Percentiles rank a stretch among this genome's conserved stretches.
These are phyloP conservation scores for Cenococcum geophilum DNA, from an alignment of 495 filamentous ascomycete species.

Conservation along the genomic window DNA sequence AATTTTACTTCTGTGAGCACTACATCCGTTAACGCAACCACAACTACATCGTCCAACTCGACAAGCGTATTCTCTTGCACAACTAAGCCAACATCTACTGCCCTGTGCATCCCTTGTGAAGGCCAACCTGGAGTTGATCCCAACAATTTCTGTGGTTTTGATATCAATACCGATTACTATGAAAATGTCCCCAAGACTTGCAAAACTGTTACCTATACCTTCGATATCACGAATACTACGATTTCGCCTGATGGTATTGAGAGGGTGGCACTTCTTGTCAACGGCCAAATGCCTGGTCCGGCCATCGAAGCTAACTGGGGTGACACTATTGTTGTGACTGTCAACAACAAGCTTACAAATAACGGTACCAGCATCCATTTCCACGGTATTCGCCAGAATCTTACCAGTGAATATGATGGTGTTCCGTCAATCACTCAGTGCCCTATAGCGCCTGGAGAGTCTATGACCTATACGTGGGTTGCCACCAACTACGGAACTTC, in stretches of 20 bases:
- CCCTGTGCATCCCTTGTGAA: conserved; percentile 34
- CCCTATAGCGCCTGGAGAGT: conserved; percentile 39
- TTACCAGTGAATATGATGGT: conserved; percentile 45
- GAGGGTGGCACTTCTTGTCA: conserved; percentile 32
- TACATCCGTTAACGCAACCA: background rate
- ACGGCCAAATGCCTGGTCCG: conserved; percentile 38
- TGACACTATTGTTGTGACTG: conserved; percentile 35
- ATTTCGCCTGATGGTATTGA: conserved; percentile 36
- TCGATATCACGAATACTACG: conserved; percentile 34
- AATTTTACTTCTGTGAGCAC: background rate
- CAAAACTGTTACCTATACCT: conserved; percentile 30
- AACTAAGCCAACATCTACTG: conserved; percentile 18
- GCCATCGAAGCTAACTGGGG: conserved; percentile 38
- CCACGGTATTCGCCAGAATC: conserved; percentile 47
- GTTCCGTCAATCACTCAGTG: conserved; percentile 43
- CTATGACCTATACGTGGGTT: conserved; percentile 34
- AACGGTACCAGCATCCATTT: conserved; percentile 48
- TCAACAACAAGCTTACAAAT: conserved; percentile 33
- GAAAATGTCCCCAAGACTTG: conserved; percentile 36
- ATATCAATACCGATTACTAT: conserved; percentile 36
- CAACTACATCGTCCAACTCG: background rate
- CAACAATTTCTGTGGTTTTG: conserved; percentile 32
- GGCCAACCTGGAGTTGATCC: conserved; percentile 33
- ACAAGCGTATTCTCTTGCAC: conserved; percentile 6
- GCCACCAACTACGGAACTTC: conserved; percentile 33